Conservation (phyloP, 257 asterid genomes). For the Cynanchum wilfordii region DNA sequence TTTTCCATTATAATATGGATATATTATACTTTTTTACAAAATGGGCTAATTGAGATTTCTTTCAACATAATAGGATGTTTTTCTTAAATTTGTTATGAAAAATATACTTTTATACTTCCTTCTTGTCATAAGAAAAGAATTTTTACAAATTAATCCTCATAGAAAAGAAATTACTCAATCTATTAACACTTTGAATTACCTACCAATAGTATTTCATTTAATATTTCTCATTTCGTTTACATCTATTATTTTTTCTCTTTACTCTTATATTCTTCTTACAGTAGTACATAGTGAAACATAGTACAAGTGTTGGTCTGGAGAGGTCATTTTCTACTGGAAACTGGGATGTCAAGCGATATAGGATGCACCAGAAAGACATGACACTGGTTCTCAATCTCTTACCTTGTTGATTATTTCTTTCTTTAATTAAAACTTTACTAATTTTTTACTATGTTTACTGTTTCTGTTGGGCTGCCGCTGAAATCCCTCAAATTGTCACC, state of each 20-base stretch:
- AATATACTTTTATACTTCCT: neutral
- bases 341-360: slow-evolving; percentile 82
- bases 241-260: neutral
- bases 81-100: neutral
- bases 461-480: too few species aligned
- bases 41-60: neutral
- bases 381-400: slow-evolving; percentile 60
- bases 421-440: too few species aligned
- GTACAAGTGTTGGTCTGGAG: slow-evolving; percentile 63
- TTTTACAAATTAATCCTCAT: neutral
- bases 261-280: slow-evolving; percentile 19
- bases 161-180: neutral
- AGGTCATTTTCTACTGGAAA: slow-evolving; percentile 94
- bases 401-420: neutral
- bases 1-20: neutral
- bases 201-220: neutral
- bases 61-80: too few species aligned
- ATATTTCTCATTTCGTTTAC: neutral
- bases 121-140: neutral
- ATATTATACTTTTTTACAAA: neutral
- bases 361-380: slow-evolving; percentile 89
- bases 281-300: slow-evolving; percentile 35
- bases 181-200: neutral
- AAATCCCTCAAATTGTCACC: too few species aligned
- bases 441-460: too few species aligned